Evolutionary conservation across 1,284 basidiomycete species (phyloP), one percentile per base, ranked within the genome.

Genomic region (Austropuccinia psidii): DNA sequence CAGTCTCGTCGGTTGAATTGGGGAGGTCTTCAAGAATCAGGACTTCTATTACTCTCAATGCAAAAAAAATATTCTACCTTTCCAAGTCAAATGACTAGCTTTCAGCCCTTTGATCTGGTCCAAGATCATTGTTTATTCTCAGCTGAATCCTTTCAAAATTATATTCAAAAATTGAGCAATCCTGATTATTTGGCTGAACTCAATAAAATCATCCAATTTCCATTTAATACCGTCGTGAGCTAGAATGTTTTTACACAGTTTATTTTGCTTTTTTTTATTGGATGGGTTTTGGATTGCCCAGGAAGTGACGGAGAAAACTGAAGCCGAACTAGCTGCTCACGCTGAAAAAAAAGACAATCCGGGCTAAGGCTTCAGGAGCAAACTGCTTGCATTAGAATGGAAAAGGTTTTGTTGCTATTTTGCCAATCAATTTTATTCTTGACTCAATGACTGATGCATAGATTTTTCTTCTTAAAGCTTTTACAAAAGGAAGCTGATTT

Each of bases 51-150:
- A 72, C 94, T 93, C 78, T 86, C 95, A 7, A 87, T 93, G 43
- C 94, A 98, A 80, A 86, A 98, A 72, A 99, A 98, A 80, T 98
- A 98, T 79, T 90, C 96, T 17, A 89, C 85, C 52, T 98, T 98
- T 77, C 86, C 86, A 0, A 81, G 83, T 15, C 82, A 84, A 43
- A 83, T 87, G 52, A 84, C 85, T 0, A 76, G 79, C 4, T 79
- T 80, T 43, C 86, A 87, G 78, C 83, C 85, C 4, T 83, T 83
- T 0, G 85, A 85, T 75, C 74, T 82, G 77, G 49, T 92, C 43
- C 90, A 90, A 76, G 90, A 88, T 73, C 88, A 92, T 77, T 94
- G 91, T 81, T 89, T 90, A 80, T 90, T 95, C 78, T 86, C 93
- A 0, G 82, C 85, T 0, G 89, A 96, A 80, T 41, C 54, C 15